Base-by-base conservation (phyloP, 2,329 filamentous ascomycete species). In the Pseudogymnoascus sp. region DNA sequence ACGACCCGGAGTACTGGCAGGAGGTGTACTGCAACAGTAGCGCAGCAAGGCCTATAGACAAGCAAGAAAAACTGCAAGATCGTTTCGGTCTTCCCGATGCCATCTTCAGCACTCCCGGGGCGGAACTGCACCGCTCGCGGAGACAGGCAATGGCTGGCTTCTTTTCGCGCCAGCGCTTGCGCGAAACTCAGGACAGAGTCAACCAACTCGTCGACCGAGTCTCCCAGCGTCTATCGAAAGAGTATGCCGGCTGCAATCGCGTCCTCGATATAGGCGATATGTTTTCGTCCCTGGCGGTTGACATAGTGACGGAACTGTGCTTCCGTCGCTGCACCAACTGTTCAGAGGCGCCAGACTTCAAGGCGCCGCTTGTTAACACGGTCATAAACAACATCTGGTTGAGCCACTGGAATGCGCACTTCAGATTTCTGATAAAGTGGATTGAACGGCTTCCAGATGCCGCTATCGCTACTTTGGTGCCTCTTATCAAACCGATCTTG, bases 1-100 rank as follows among this genome's bases (percentile, higher is more conserved):
- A 70, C 23, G 73, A 77, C 31, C 68, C 70, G 10, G 68, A 69
- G 2, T 63, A 39, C 43, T 63, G 25, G 14, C 31, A 60, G n/a
- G 34, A 36, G 4, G 45, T 63, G 16, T 63, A 60, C 21, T 39
- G 21, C 45, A 51, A 62, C 19, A 37, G 14, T 21, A 43, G 39
- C 39, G 39, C 39, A 41, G n/a, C 39, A 41, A 41, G 39, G 36
- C 61, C 61, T 28, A 62, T 21, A 28, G 61, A 48, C 28, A 51
- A 34, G 28, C 36, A 63, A 48, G 41, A 16, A 14, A 48, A 36
- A 51, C 54, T 28, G 25, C 28, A 63, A 19, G 39, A n/a, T 11
- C 28, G 39, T 34, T 63, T 63, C 31, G 62, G 62, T 34, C 34
- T 43, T 36, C 11, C 19, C 19, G 28, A 43, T 36, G 34, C 62